Evolutionary conservation across 768 basidiomycete genomes (phyloP), one percentile per base, ranked within the genome.

Genomic region (Tulasnella sp.): DNA sequence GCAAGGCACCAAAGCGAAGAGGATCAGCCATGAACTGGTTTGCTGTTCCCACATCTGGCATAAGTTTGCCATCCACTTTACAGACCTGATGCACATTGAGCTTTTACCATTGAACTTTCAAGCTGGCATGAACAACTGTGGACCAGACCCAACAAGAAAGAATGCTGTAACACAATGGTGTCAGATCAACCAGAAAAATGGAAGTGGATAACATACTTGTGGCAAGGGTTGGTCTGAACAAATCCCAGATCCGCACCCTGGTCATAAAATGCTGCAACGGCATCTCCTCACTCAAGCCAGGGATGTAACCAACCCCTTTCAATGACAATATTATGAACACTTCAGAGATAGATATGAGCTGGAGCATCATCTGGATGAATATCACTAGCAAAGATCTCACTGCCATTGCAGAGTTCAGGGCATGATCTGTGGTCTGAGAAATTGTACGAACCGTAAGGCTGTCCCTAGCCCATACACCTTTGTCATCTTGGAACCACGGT

Each of bases 401-500:
- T 86, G 77, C 38, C 42, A 58, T n/a, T n/a, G n/a, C n/a, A n/a
- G n/a, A n/a, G n/a, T n/a, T n/a, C n/a, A n/a, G n/a, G n/a, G n/a
- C n/a, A n/a, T n/a, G n/a, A n/a, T n/a, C n/a, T n/a, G n/a, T n/a
- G n/a, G n/a, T n/a, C n/a, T n/a, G n/a, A n/a, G n/a, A n/a, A n/a
- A n/a, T 39, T 48, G 19, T 5, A 58, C 81, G 42, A 78, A 86
- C 86, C 83, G 77, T 10, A 87, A 79, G 0, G 85, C 85, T 74
- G 84, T 86, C 3, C 72, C 81, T 56, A 85, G 75, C 3, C 85
- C 85, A 84, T 80, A 87, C 0, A 85, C 39, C 39, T 82, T 75
- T 0, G 85, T 86, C 0, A 86, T 87, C 74, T 88, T 86, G 0
- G 84, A 84, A 0, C 87, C 84, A 81, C 85, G 86, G 71, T 88